Percentiles rank a stretch among this genome's conserved stretches.
Evolutionary conservation across 345 rosid species (phyloP).

Genomic region (Linum trigynum): DNA sequence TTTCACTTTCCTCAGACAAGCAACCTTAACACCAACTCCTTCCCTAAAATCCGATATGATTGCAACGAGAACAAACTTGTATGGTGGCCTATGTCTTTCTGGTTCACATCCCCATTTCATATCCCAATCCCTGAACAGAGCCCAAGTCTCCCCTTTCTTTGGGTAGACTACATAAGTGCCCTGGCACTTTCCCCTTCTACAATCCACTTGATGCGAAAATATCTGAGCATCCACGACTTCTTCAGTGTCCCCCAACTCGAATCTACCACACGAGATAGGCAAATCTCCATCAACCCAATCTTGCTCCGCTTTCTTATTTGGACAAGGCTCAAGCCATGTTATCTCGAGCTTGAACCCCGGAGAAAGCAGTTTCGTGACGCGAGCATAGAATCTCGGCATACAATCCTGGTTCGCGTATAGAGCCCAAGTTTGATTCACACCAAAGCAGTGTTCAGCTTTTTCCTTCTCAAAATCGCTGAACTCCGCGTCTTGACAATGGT

Average conservation of each 20-base stretch:
- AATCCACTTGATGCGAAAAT: slow-evolving; percentile 54
- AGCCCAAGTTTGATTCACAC: slow-evolving; percentile 73
- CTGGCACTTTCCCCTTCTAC: slow-evolving; percentile 10
- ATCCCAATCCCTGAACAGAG: slow-evolving; percentile 69
- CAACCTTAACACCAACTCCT: slow-evolving; percentile 51
- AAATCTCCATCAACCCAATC: slow-evolving; percentile 32
- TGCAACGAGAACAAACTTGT: slow-evolving; percentile 57
- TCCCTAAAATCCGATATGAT: slow-evolving; percentile 44
- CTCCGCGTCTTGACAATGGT: slow-evolving; percentile 54
- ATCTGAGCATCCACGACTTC: slow-evolving; percentile 34
- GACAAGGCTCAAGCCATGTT: slow-evolving; percentile 69
- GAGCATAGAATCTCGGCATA: slow-evolving; percentile 82
- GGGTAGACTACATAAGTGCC: slow-evolving; percentile 41
- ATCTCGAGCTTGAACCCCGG: slow-evolving; percentile 55
- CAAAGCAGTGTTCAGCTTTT: slow-evolving; percentile 38
- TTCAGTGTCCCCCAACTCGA: slow-evolving; percentile 26
- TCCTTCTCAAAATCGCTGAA: slow-evolving; percentile 56
- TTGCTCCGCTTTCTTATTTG: slow-evolving; percentile 24
- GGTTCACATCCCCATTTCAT: slow-evolving; percentile 41
- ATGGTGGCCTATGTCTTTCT: slow-evolving; percentile 34
- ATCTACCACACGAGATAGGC: slow-evolving; percentile 69
- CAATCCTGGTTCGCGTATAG: slow-evolving; percentile 58
- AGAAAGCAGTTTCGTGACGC: slow-evolving; percentile 40
- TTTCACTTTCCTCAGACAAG: slow-evolving; percentile 54
- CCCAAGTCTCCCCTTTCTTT: slow-evolving; percentile 78